Conservation (phyloP, 768 basidiomycete genomes). For the Lyophyllum shimeji region DNA sequence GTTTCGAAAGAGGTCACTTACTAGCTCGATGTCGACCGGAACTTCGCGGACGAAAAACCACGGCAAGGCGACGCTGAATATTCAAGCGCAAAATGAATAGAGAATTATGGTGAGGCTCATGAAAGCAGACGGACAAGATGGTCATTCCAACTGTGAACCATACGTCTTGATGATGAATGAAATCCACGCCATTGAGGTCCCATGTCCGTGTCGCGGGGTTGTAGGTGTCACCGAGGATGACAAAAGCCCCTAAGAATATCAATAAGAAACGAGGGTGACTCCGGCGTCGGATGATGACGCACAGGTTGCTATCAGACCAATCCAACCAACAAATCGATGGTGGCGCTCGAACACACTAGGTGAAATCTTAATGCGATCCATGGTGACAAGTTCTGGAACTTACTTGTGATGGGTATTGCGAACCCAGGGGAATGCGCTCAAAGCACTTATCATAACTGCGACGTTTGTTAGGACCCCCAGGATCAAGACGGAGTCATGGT, state of each 20-base stretch:
- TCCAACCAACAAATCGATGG: slow-evolving; percentile 80
- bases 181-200: slow-evolving; percentile 50
- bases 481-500: slow-evolving; percentile 56
- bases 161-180: slow-evolving; percentile 72
- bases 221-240: slow-evolving; percentile 66
- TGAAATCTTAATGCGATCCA: not conserved
- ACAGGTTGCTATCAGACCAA: slow-evolving; percentile 52
- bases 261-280: not conserved
- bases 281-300: slow-evolving; percentile 6
- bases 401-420: slow-evolving; percentile 82
- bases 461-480: slow-evolving; percentile 62
- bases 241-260: slow-evolving; percentile 52
- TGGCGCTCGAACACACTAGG: slow-evolving; percentile 74
- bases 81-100: not conserved
- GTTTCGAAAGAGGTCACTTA: slow-evolving; percentile 31
- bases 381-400: slow-evolving; percentile 17
- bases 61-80: slow-evolving; percentile 60
- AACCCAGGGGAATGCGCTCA: slow-evolving; percentile 77
- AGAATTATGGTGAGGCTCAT: not conserved
- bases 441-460: slow-evolving; percentile 54
- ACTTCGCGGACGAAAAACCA: slow-evolving; percentile 79
- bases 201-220: slow-evolving; percentile 54
- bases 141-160: slow-evolving; percentile 79
- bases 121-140: slow-evolving; percentile 49
- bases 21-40: slow-evolving; percentile 71